Percentiles rank a stretch among this genome's conserved stretches.
phyloP scores from a whole-genome alignment of 371 early-diverging fungal species.

The Rhizopus sp. region DNA sequence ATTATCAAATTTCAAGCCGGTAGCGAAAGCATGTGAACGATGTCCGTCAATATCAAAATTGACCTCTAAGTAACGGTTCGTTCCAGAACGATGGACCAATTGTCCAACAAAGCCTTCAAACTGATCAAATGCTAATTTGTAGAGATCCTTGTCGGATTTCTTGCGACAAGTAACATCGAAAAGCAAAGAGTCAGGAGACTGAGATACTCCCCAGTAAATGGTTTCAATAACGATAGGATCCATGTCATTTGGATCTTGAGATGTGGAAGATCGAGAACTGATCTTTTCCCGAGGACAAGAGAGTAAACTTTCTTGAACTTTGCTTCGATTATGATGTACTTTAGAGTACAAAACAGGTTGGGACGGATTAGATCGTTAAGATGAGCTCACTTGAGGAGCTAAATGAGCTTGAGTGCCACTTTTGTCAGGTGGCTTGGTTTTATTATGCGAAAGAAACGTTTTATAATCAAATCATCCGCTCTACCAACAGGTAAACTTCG shows the following conservation, averaged over 20 bases:
- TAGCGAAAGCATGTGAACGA: neutral
- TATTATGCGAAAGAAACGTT: neutral
- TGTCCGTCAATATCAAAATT: neutral
- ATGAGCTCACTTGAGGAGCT: neutral
- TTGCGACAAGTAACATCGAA: neutral
- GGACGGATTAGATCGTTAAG: neutral
- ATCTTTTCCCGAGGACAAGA: too few species aligned
- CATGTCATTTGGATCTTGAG: neutral
- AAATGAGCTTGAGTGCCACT: neutral
- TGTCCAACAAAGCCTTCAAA: neutral
- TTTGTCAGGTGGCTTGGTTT: neutral
- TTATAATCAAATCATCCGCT: too few species aligned
- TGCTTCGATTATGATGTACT: neutral
- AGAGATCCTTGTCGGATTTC: neutral
- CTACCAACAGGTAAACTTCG: too few species aligned
- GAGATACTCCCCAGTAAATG: neutral
- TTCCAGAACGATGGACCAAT: neutral
- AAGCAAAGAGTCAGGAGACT: neutral
- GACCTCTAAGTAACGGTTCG: neutral
- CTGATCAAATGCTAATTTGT: neutral
- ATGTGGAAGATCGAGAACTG: neutral
- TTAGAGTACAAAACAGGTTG: neutral
- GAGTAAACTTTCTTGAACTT: neutral
- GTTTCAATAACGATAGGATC: neutral
- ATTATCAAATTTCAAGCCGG: neutral